phyloP scores from a whole-genome alignment of 1,284 basidiomycete species.

The Leucoagaricus sp. region DNA sequence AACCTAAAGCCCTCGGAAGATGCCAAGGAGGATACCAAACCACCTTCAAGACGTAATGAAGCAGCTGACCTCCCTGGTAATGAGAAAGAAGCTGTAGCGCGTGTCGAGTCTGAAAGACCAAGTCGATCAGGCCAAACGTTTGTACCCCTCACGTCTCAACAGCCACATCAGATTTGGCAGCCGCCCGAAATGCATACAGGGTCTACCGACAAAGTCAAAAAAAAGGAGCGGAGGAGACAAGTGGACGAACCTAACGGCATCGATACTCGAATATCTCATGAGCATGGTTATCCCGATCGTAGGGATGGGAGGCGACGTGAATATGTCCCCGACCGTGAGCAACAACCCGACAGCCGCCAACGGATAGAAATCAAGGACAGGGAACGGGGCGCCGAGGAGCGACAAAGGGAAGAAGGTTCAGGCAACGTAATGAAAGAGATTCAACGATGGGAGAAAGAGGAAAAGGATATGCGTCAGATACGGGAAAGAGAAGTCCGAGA shows the following conservation, averaged over 20 bases:
- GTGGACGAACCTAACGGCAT: slow-evolving; percentile 19
- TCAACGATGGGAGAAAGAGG: slow-evolving; percentile 20
- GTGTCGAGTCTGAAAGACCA: neutral
- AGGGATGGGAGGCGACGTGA: neutral
- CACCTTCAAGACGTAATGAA: neutral
- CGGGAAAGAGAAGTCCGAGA: slow-evolving; percentile 18
- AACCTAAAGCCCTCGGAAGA: slow-evolving; percentile 3
- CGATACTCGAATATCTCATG: neutral
- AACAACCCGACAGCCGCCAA: neutral
- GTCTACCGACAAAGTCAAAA: slow-evolving; percentile 13
- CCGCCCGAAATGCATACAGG: slow-evolving; percentile 16
- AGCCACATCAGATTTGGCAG: slow-evolving; percentile 26
- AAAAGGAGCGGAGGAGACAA: slow-evolving; percentile 17
- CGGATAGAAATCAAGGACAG: slow-evolving; percentile 5
- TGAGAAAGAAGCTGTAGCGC: slow-evolving; percentile 1
- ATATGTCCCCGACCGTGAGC: neutral
- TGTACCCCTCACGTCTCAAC: slow-evolving; percentile 14
- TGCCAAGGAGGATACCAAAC: neutral
- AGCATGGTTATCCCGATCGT: neutral
- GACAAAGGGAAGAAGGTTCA: slow-evolving; percentile 1
- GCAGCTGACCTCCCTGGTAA: slow-evolving; percentile 1
- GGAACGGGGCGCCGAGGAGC: neutral
- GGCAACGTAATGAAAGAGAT: slow-evolving; percentile 12
- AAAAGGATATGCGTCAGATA: slow-evolving; percentile 10
- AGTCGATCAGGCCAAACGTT: slow-evolving; percentile 3